These are phyloP conservation scores for Suhomyces vadensis DNA, from an alignment of 805 yeast genomes.

Conservation along the genomic window DNA sequence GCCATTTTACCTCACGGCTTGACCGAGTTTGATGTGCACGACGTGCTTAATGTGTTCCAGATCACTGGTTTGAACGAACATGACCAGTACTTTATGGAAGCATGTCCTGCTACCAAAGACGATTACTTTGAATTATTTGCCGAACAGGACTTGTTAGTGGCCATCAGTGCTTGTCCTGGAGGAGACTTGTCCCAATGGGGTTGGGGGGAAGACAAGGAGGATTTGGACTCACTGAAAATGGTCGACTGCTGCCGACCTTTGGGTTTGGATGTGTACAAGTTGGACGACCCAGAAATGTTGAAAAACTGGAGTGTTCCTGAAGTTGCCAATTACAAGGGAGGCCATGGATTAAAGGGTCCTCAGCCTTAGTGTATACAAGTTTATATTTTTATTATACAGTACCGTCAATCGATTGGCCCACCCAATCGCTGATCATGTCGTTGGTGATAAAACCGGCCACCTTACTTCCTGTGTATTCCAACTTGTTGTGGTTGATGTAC, in stretches of 20 bases:
- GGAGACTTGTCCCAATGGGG: constrained; percentile 70
- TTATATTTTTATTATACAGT: no score
- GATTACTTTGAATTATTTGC: constrained; percentile 70
- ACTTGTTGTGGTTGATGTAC: constrained; percentile 16
- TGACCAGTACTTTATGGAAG: constrained; percentile 70
- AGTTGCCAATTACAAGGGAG: constrained; percentile 52
- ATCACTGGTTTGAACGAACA: constrained; percentile 65
- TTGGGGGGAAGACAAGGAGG: constrained; percentile 62
- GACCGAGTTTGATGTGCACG: constrained; percentile 67
- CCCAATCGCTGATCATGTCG: constrained; percentile 46
- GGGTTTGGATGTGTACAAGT: constrained; percentile 58
- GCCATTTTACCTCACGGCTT: constrained; percentile 61
- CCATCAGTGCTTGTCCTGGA: constrained; percentile 69
- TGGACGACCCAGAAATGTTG: constrained; percentile 48
- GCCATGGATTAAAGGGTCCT: constrained; percentile 57
- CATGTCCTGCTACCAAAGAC: constrained; percentile 59
- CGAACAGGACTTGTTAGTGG: constrained; percentile 62
- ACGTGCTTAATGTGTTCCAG: constrained; percentile 68
- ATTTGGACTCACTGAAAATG: constrained; percentile 50
- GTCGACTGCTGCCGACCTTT: constrained; percentile 62
- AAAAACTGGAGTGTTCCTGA: constrained; percentile 54
- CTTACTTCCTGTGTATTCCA: constrained; percentile 41
- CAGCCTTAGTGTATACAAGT: no score
- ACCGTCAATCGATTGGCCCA: constrained; percentile 49
- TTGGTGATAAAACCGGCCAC: constrained; percentile 47